Base-by-base conservation (phyloP, 352 stramenopile species). In the Phytopythium boreale region DNA sequence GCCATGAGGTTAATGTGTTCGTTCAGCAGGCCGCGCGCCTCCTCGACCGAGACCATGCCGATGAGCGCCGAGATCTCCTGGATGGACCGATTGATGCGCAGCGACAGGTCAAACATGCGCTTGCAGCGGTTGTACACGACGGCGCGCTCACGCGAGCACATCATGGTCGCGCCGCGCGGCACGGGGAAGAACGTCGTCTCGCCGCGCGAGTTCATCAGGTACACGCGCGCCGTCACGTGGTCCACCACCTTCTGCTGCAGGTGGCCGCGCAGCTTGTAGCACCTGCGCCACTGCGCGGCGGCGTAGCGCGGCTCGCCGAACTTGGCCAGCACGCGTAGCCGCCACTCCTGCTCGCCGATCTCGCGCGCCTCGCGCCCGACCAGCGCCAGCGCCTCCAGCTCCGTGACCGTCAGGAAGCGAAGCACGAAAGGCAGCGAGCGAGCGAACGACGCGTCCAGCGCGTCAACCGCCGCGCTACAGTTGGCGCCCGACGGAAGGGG, bases 51-150 rank as follows among this genome's bases (percentile, higher is more conserved):
- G 22, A 94, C 79, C 73, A 93, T 87, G 44, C 82, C 85, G 34
- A 93, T 89, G 0, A 95, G 67, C 59, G 83, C 79, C 69, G 87
- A 94, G 66, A 95, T 93, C 49, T 95, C 85, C 58, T 94, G 87
- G 67, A 95, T 92, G 15, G 87, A 95, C 7, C 85, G 70, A 50
- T 94, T 95, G 76, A 95, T 93, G 59, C 84, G 82, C 71, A 93
- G 72, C 58, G 87, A 95, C 46, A 93, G 68, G 72, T 93, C 87
- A 64, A 95, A 93, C 87, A 93, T 95, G 58, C 80, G 72, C 65
- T 91, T 88, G 70, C 87, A 95, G 41, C 82, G 83, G 72, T 87
- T 91, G 72, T 93, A 93, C 22, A 95, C 77, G 41, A 88, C 68
- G 0, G 87, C 87, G 52, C 85, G 72, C 62, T 95, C 87, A 7